Base-by-base conservation (phyloP, 306 rosid species). In the Gillenia trifoliata region DNA sequence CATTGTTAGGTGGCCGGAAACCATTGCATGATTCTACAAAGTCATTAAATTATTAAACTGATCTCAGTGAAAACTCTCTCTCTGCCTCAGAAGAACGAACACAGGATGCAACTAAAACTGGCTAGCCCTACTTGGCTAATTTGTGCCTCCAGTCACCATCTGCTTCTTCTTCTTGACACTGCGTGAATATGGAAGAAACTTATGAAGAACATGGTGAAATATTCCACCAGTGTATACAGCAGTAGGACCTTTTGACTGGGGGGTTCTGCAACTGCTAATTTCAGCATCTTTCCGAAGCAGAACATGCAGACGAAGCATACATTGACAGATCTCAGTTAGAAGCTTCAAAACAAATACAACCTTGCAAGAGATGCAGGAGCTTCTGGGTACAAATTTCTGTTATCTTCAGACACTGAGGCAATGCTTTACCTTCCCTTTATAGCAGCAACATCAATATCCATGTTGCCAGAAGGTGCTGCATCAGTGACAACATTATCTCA, bases 71-170 rank as follows among this genome's bases (percentile, higher is more conserved):
- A 93, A 76, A 91, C 82, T 86, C 98, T 88, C 78, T 88, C 83
- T 97, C 91, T 78, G 97, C 96, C 89, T 93, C 98, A 16, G 94
- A 76, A 63, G 98, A 93, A 67, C 98, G 97, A 75, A 93, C 97
- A 81, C 93, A 89, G 10, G 96, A 89, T 74, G 97, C 97, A 60
- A 93, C 98, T 83, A 93, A 55, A 93, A 91, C 81, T 91, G 97
- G 76, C 88, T 91, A 38, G 94, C 93, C 81, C 97, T 85, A 78
- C 84, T 88, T 84, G n/a, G 96, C 98, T 78, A 93, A 85, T 82
- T 93, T 93, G 87, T 93, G 98, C 88, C 91, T 89, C 98, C 98
- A 93, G 80, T 91, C 96, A 75, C 92, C 92, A 75, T 93, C 98
- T 68, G 61, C 65, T 85, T 89, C 89, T 93, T 93, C 82, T 85